Evolutionary conservation across 2,329 filamentous ascomycete genomes (phyloP).

Genomic region (Fusarium nelsonii): DNA sequence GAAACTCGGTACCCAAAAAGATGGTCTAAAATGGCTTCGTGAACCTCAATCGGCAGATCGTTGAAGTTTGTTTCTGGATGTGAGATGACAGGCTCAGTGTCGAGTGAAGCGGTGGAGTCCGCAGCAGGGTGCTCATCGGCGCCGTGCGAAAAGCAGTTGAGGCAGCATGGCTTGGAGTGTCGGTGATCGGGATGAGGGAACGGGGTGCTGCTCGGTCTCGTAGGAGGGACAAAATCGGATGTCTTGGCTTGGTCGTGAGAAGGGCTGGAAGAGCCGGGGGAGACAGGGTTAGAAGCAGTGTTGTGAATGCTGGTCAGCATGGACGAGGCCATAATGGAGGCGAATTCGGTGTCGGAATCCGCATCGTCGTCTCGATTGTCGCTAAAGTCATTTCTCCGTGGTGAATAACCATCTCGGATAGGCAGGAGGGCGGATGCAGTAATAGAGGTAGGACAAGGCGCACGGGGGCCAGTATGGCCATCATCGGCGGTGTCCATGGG

Average conservation of each 20-base stretch:
- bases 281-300: conserved; percentile 66
- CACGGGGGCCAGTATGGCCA: conserved; percentile 28
- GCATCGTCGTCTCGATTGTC: conserved; percentile 34
- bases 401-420: conserved; percentile 42
- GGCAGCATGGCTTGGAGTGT: conserved; percentile 48
- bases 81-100: conserved; percentile 34
- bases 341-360: conserved; percentile 52
- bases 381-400: conserved; percentile 33
- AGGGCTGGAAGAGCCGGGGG: conserved; percentile 66
- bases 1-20: conserved; percentile 77
- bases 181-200: conserved; percentile 68
- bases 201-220: conserved; percentile 70
- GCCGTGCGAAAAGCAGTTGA: conserved; percentile 44
- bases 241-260: conserved; percentile 62
- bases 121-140: conserved; percentile 31
- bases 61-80: conserved; percentile 55
- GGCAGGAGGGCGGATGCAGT: conserved; percentile 42
- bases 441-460: conserved; percentile 39
- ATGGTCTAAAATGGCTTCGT: conserved; percentile 78
- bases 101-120: conserved; percentile 32
- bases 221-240: conserved; percentile 51
- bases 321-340: conserved; percentile 54
- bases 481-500: conserved; percentile 47
- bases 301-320: conserved; percentile 54
- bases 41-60: conserved; percentile 75